Evolutionary conservation across 805 yeast genomes (phyloP).

Genomic region (Groenewaldozyma salmanticensis): DNA sequence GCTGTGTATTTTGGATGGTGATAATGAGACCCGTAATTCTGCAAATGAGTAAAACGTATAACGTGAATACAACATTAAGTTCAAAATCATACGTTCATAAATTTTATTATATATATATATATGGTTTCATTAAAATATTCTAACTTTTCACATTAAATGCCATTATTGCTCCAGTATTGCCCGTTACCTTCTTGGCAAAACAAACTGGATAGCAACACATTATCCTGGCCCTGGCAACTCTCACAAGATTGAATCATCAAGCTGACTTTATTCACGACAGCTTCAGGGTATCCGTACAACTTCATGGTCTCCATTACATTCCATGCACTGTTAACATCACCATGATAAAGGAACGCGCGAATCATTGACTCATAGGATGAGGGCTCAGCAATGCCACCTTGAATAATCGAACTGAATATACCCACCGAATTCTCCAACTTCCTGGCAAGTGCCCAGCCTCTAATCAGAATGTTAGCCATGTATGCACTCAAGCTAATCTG

Average conservation of each 20-base stretch:
- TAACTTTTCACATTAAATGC: no score
- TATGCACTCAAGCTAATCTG: conserved; percentile 25
- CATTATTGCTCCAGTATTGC: conserved; percentile 1
- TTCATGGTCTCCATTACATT: conserved; percentile 20
- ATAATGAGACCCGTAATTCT: no score
- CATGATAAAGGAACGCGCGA: conserved; percentile 23
- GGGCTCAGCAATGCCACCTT: conserved; percentile 22
- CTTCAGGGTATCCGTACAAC: conserved; percentile 20
- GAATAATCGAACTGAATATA: conserved; percentile 21
- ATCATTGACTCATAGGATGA: conserved; percentile 28
- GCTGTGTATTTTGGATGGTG: conserved; percentile 8
- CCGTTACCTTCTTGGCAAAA: conserved; percentile 16
- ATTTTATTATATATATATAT: no score
- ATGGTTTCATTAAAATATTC: no score
- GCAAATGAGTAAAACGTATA: no score
- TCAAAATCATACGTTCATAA: no score
- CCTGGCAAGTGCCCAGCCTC: conserved; percentile 27
- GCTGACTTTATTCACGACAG: conserved; percentile 22
- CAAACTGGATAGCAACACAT: conserved; percentile 16
- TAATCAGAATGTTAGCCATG: conserved; percentile 26
- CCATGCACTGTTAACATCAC: conserved; percentile 17
- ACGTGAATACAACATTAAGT: no score
- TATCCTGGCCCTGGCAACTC: not conserved
- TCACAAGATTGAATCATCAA: conserved; percentile 6
- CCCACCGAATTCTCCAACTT: conserved; percentile 20